Evolutionary conservation across 441 rosid species (phyloP).

Genomic region (Erodium moschatum): DNA sequence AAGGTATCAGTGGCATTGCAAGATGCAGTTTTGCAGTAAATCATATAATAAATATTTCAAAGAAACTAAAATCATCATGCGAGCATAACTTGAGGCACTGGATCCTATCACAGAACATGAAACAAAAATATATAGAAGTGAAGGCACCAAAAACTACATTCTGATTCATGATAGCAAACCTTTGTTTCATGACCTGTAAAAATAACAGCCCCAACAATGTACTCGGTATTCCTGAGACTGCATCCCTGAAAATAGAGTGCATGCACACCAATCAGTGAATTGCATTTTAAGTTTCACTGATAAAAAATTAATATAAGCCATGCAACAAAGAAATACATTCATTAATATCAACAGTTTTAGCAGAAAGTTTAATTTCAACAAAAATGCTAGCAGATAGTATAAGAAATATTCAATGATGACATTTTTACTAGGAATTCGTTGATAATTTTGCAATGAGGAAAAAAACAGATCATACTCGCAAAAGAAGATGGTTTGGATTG

Average conservation of each 20-base stretch:
- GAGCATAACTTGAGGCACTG: conserved; percentile 1
- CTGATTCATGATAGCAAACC: conserved; percentile 37
- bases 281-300: conserved; percentile 3
- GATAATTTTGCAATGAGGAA: background rate
- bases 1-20: background rate
- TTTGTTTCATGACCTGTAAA: conserved; percentile 93
- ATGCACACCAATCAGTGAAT: conserved; percentile 16
- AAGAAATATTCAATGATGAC: conserved; percentile 10
- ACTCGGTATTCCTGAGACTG: conserved; percentile 93
- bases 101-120: background rate
- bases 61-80: background rate
- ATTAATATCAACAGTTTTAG: background rate
- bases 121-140: conserved; percentile 8
- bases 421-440: conserved; percentile 1
- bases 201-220: conserved; percentile 72
- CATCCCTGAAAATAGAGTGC: conserved; percentile 65
- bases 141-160: background rate
- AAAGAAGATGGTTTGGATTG: conserved; percentile 84
- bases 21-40: background rate
- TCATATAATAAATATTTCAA: background rate
- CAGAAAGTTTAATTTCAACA: conserved; percentile 1
- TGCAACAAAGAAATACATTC: background rate
- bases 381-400: conserved; percentile 2
- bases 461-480: conserved; percentile 55
- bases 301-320: background rate